Evolutionary conservation across 148 eudicot genomes (phyloP), one percentile per base, ranked within the genome.

Genomic region (Diospyros lotus): DNA sequence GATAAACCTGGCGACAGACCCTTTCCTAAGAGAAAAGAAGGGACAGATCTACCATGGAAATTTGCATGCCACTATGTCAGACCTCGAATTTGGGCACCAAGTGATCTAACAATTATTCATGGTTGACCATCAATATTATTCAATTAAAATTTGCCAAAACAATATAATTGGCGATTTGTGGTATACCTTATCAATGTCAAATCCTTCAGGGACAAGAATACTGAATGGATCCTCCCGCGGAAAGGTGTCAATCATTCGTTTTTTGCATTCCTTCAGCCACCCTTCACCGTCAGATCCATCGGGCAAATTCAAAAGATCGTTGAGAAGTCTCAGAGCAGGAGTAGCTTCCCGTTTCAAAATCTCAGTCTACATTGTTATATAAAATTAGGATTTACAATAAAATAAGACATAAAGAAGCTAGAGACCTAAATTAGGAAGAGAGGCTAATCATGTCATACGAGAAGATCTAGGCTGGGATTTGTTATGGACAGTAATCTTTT

Each of bases 181-280:
- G 28, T 44, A 54, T 83, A 96, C 99, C 99, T 84, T 89, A 69
- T 96, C 89, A 64, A 96, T 80, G 80, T 96, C 93, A 68, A 93
- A 93, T 54, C 99, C 98, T 58, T 86, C 80, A 58, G 99, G 99
- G 66, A 89, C 99, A 72, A 96, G 88, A 80, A 96, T 91, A 81
- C 94, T 96, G 78, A 93, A 93, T 13, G 99, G 99, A 81, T 96
- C 99, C 75, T 96, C 99, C 61, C 97, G 82, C 2, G 98, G 99
- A 72, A 96, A 96, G 11, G 92, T 85, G 72, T 86, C 91, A 54
- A 82, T 59, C 99, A 93, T 93, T 70, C 55, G 86, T 85, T 91
- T 96, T 83, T 86, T 96, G 84, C 99, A 96, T 63, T 86, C 91
- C 82, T 96, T 96, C 64, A 88, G 87, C 99, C 99, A 93, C 13